Evolutionary conservation across 2,329 filamentous ascomycete species (phyloP).

Genomic region (Trichoderma breve): DNA sequence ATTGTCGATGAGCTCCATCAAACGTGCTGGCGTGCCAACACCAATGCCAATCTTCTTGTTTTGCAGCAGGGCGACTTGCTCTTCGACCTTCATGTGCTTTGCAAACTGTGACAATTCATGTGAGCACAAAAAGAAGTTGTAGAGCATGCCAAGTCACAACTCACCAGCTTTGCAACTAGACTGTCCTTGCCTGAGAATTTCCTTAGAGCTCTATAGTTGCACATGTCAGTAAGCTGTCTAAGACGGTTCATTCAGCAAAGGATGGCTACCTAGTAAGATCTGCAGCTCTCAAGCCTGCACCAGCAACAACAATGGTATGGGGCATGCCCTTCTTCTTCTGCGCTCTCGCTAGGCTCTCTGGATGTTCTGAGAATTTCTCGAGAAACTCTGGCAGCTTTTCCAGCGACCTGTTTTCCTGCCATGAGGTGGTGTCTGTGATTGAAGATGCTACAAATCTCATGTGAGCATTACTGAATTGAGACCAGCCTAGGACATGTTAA

Average conservation of each 20-base stretch:
- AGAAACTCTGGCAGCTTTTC: slow-evolving; percentile 78
- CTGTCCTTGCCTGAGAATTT: slow-evolving; percentile 77
- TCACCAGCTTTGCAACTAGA: slow-evolving; percentile 75
- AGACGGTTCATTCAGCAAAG: not conserved
- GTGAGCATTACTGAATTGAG: slow-evolving; percentile 5
- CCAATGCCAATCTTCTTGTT: slow-evolving; percentile 74
- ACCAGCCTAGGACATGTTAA: not conserved
- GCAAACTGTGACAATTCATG: slow-evolving; percentile 60
- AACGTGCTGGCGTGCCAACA: slow-evolving; percentile 81
- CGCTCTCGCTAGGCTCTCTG: slow-evolving; percentile 59
- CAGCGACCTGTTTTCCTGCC: slow-evolving; percentile 62
- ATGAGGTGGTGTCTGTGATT: slow-evolving; percentile 78
- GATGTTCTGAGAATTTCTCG: slow-evolving; percentile 60
- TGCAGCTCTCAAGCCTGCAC: slow-evolving; percentile 80
- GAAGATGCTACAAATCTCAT: slow-evolving; percentile 55
- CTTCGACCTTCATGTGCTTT: slow-evolving; percentile 94
- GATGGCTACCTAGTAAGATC: slow-evolving; percentile 67
- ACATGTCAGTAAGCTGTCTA: slow-evolving; percentile 15
- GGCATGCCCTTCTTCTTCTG: slow-evolving; percentile 69
- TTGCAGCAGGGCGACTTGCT: slow-evolving; percentile 75
- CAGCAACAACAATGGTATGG: slow-evolving; percentile 86
- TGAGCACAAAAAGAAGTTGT: not conserved
- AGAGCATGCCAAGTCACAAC: slow-evolving; percentile 20
- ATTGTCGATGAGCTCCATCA: slow-evolving; percentile 79
- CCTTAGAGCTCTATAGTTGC: slow-evolving; percentile 58